phyloP scores from a whole-genome alignment of 2,329 filamentous ascomycete genomes.

The Penicillium sp. region DNA sequence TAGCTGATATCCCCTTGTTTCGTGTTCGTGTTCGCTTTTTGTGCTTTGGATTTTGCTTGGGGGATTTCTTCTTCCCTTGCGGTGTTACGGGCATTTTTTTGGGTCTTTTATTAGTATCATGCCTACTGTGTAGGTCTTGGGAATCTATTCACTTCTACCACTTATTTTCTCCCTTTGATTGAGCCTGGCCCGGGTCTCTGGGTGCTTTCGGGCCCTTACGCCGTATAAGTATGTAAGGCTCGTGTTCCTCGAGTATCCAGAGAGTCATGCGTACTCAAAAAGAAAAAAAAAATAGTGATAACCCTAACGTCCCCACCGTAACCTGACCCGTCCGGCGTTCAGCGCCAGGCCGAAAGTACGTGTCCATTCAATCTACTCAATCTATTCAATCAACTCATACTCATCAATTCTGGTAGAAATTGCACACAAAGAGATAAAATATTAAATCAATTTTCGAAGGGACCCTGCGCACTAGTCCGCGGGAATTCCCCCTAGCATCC shows the following conservation, averaged over 20 bases:
- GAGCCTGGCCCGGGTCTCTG: not conserved
- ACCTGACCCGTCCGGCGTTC: not conserved
- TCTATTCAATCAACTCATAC: not conserved
- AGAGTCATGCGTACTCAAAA: not conserved
- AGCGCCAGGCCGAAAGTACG: conserved; percentile 1
- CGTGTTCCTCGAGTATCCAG: not conserved
- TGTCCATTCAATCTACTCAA: not conserved
- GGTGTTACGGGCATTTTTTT: not conserved
- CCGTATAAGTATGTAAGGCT: not conserved
- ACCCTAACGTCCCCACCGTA: conserved; percentile 5
- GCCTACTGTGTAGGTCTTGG: not conserved
- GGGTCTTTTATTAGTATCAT: not conserved
- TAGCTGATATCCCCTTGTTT: conserved; percentile 1
- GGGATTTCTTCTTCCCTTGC: not conserved
- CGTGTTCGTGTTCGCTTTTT: not conserved
- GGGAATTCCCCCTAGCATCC: not conserved
- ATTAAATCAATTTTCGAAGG: not conserved
- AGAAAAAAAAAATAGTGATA: not conserved
- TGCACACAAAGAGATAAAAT: not conserved
- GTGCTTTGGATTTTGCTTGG: not conserved
- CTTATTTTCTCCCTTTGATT: not conserved
- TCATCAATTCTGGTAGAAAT: not conserved
- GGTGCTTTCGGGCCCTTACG: not conserved
- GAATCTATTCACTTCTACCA: not conserved
- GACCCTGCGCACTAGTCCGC: not conserved